Evolutionary conservation across 805 yeast species (phyloP), one percentile per base, ranked within the genome.

Genomic region (Pichia kluyveri): DNA sequence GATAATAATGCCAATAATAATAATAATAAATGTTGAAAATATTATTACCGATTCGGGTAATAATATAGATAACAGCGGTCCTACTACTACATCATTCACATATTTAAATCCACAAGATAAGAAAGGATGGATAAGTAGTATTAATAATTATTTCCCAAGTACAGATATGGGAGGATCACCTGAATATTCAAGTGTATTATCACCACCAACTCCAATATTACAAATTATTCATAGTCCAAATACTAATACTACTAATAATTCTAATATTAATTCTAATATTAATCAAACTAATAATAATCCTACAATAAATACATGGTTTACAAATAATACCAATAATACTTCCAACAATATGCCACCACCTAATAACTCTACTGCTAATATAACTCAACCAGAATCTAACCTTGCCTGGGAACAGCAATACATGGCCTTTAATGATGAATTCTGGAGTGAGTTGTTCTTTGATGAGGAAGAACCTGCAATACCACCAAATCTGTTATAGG

Each of bases 391-490:
- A 10, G 15, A 18, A 4, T 17, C n/a, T 39, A 14, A 15, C 12
- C 37, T 10, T 7, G 6, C 37, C 66, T 66, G 72, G 44, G 78
- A 75, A 42, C 67, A 68, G 55, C 76, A 80, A 11, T 73, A 72
- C 43, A 71, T 73, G 67, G 75, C 80, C 10, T 61, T 82, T 36
- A 79, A 78, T 49, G 89, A 82, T 56, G 89, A 83, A 57, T 80
- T 83, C 55, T 83, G 89, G 89, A 71, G 80, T 36, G 85, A 82
- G 50, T 61, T 76, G 34, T 59, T 75, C 32, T 67, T 60, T 41
- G 55, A 59, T 18, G 46, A 48, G 31, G 47, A 44, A 19, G 23
- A 19, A 19, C 3, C 23, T 19, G 4, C 23, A 19, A 19, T 19
- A 18, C 23, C 18, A n/a, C 38, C 38, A n/a, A 5, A 5, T 7